Evolutionary conservation across 768 basidiomycete species (phyloP), one percentile per base, ranked within the genome.

Genomic region (Mycena haematopus): DNA sequence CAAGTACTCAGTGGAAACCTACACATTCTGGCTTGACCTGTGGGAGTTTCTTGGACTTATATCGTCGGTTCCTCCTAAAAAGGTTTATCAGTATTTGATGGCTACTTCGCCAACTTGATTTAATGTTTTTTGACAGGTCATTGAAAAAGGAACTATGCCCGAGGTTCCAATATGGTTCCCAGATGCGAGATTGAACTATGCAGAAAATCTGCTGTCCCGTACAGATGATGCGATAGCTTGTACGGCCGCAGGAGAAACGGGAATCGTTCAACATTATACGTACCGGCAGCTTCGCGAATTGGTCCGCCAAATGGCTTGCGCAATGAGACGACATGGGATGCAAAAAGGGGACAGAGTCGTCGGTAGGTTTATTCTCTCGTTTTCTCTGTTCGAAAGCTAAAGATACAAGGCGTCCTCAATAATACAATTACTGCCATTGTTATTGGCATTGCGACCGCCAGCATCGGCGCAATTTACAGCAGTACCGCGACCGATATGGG

Each of bases 401-500:
- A 58, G 42, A 21, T 49, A 58, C 22, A 60, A 90, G 89, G 84
- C 14, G 84, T 91, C 45, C 78, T 88, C 25, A 83, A 87, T 35
- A 91, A 91, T 68, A 84, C 84, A 1, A 78, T 86, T 44, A 78
- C 78, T 14, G 81, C 84, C 9, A 77, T 90, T 21, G 82, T 83
- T 7, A 78, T 90, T 60, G 87, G 85, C 21, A 78, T 91, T 17
- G 89, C 90, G 1, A 76, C 85, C 0, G 81, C 86, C 11, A 88
- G 86, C 60, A 75, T 88, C 29, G 90, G 90, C 9, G 90, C 81
- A 7, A 82, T 91, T 46, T 91, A 85, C 70, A 86, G 88, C 0
- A 85, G 84, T 60, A 89, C 88, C 0, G 86, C 89, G 24, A 87
- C 88, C 2, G 90, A 91, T 67, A 90, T 91, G 87, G 90, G 90